Evolutionary conservation across 2,329 filamentous ascomycete genomes (phyloP).

Genomic region (Amphichorda felina): DNA sequence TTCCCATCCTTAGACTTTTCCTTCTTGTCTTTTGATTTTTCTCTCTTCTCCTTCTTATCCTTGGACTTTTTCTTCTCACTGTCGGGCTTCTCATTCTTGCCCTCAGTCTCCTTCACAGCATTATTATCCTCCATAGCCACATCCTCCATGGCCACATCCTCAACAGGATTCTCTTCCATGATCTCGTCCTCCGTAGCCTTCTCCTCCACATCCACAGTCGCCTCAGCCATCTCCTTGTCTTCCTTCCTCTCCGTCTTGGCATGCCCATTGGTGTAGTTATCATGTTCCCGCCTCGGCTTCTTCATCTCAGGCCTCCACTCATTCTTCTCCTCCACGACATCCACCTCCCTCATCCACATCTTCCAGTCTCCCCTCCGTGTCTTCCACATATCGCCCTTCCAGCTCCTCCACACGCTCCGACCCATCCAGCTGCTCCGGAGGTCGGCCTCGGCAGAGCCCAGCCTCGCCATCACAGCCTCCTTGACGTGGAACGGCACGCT

Average conservation of each 20-base stretch:
- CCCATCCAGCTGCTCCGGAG: constrained; percentile 43
- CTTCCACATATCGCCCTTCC: constrained; percentile 47
- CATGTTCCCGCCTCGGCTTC: constrained; percentile 6
- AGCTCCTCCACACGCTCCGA: constrained; percentile 42
- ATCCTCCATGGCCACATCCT: neutral
- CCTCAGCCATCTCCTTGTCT: constrained; percentile 1
- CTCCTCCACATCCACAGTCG: constrained; percentile 5
- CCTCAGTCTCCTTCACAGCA: neutral
- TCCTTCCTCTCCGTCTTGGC: neutral
- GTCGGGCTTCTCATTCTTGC: constrained; percentile 1
- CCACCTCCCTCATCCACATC: constrained; percentile 40
- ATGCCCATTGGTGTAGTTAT: too few relatives aligned
- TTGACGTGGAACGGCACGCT: constrained; percentile 46
- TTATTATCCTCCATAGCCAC: constrained; percentile 4
- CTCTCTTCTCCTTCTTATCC: constrained; percentile 6
- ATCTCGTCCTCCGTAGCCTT: constrained; percentile 2
- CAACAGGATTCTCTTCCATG: neutral
- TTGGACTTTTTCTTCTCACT: neutral
- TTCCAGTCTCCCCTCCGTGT: constrained; percentile 42
- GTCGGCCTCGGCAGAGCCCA: constrained; percentile 33
- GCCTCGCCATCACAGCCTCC: constrained; percentile 37
- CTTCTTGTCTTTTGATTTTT: constrained; percentile 4
- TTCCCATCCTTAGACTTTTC: neutral
- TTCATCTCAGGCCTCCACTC: constrained; percentile 7
- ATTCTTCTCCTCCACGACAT: constrained; percentile 9